phyloP scores from a whole-genome alignment of 1,284 basidiomycete genomes.

The Amylostereum chailletii region DNA sequence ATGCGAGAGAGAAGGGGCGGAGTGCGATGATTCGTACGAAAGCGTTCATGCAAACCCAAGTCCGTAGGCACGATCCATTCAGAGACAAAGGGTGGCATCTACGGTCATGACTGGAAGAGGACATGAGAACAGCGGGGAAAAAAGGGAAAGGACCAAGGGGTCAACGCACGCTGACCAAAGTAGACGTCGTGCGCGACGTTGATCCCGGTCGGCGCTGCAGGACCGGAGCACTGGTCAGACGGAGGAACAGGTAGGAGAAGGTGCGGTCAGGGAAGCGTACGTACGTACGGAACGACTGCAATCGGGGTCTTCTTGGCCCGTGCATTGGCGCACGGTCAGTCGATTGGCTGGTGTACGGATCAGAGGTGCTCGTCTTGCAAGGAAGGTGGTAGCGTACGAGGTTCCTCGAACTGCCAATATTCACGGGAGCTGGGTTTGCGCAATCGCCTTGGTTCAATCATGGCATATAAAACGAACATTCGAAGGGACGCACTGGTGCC shows the following conservation, averaged over 20 bases:
- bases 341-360: conserved; percentile 4
- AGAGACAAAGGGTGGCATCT: conserved; percentile 13
- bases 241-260: neutral
- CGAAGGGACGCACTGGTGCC: conserved; percentile 23
- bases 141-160: neutral
- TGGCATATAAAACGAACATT: neutral
- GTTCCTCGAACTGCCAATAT: conserved; percentile 15
- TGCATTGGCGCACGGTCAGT: conserved; percentile 8
- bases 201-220: conserved; percentile 12
- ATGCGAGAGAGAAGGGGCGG: neutral
- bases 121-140: neutral
- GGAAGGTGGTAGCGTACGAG: conserved; percentile 4
- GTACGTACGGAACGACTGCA: conserved; percentile 13
- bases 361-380: neutral
- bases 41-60: too few relatives aligned
- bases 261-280: neutral
- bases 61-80: neutral
- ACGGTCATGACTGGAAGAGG: conserved; percentile 10
- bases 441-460: neutral
- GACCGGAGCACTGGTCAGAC: neutral
- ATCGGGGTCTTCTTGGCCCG: conserved; percentile 11
- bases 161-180: conserved; percentile 11
- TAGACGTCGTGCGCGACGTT: conserved; percentile 12
- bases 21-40: neutral
- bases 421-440: conserved; percentile 7